Base-by-base conservation (phyloP, 192 early-diverging fungal species). In the Linnemannia zychae region DNA sequence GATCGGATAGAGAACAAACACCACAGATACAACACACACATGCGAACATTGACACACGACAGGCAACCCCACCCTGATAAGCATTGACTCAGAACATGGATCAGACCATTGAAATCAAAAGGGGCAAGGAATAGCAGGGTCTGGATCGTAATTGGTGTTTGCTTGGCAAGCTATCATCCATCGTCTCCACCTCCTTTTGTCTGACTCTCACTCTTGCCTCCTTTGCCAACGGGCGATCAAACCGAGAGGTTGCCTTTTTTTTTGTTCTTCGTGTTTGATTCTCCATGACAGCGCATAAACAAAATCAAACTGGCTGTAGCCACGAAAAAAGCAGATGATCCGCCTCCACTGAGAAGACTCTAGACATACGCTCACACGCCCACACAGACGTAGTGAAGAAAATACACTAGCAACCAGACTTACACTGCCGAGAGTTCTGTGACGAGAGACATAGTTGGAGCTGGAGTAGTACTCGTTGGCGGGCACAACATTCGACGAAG, bases 381-480 rank as follows among this genome's bases (percentile, higher is more conserved):
- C 48, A 36, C 31, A 31, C 13, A 16, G 7, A 49, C 40, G 40
- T 9, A n/a, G n/a, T 36, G 31, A 24, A 50, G 13, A 46, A 34
- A n/a, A 52, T 28, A 71, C 46, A 33, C 24, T 34, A 36, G 18
- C 11, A 48, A 67, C 17, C 22, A 12, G 34, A 78, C 82, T 84
- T 78, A 84, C 82, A 67, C 44, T 84, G 71, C 72, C 82, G 40
- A 84, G 0, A 6, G 72, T 84, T 24, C 82, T 72, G 53, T 78
- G 82, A 22, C 82, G 76, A 48, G 40, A 65, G 53, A 84, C 73
- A 75, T 84, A 78, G 73, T 84, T 84, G n/a, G 36, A 65, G 46
- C 31, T 84, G 15, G 76, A 77, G 48, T 84, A 84, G 68, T 84
- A 84, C 65, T 78, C 82, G 15, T 84, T 79, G 9, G 82, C 82